Evolutionary conservation across 1,139 yeast genomes (phyloP).

Genomic region (Diutina rugosa): DNA sequence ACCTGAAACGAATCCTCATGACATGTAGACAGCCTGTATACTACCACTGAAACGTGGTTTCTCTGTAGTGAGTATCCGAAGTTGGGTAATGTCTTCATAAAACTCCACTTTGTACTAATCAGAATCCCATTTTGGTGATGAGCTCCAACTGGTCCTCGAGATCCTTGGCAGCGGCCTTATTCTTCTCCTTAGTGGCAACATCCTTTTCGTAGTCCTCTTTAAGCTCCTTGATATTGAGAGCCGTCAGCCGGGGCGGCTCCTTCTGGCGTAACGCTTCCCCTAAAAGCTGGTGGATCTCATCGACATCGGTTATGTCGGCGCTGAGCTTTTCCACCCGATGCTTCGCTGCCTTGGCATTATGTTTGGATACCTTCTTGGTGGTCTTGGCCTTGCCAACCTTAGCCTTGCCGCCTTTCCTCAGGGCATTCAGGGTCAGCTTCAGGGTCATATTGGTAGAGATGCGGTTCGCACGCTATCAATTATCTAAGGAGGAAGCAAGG

Average conservation of each 20-base stretch:
- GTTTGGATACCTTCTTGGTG: conserved; percentile 5
- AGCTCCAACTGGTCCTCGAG: background rate
- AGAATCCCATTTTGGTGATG: background rate
- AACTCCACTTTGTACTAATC: background rate
- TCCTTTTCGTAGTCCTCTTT: conserved; percentile 32
- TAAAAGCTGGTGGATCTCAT: conserved; percentile 19
- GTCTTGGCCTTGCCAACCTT: background rate
- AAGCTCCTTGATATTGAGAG: conserved; percentile 19
- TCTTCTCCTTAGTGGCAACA: conserved; percentile 20
- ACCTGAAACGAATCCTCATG: too few species aligned
- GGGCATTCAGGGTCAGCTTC: background rate
- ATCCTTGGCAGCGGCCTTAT: conserved; percentile 35
- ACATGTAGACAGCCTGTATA: too few species aligned
- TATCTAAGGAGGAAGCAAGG: background rate
- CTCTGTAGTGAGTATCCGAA: too few species aligned
- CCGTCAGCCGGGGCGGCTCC: conserved; percentile 8
- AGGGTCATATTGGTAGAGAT: background rate
- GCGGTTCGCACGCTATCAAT: background rate
- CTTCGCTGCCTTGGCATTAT: conserved; percentile 19
- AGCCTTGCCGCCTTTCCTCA: background rate
- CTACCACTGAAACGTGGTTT: too few species aligned
- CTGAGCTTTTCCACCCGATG: conserved; percentile 31
- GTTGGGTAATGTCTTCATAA: too few species aligned
- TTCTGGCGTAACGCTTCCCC: conserved; percentile 5
- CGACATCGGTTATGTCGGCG: conserved; percentile 18